phyloP scores from a whole-genome alignment of 1,284 basidiomycete genomes.

The Athelia psychrophila region DNA sequence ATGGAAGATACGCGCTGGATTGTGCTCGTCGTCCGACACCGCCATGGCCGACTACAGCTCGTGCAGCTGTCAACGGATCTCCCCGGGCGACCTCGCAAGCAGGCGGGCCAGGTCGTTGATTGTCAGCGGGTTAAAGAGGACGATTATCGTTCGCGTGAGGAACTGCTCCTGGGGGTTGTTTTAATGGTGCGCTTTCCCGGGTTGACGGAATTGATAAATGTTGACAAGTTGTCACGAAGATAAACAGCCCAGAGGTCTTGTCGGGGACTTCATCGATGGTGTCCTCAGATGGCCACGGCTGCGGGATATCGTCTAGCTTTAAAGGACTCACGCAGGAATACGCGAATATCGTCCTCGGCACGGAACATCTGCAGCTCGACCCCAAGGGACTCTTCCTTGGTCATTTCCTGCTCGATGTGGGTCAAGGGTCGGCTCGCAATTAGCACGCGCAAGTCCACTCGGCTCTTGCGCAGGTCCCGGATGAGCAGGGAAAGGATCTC shows the following conservation, averaged over 20 bases:
- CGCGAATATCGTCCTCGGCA: constrained; percentile 16
- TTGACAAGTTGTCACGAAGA: constrained; percentile 24
- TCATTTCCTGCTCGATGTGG: constrained; percentile 10
- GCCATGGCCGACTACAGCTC: constrained; percentile 15
- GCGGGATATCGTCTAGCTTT: constrained; percentile 5
- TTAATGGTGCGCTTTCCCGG: constrained; percentile 3
- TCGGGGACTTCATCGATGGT: constrained; percentile 16
- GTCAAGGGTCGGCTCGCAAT: constrained; percentile 19
- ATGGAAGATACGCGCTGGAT: constrained; percentile 16
- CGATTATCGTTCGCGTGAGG: constrained; percentile 13
- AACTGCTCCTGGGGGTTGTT: constrained; percentile 10
- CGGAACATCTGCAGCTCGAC: constrained; percentile 14
- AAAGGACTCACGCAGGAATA: constrained; percentile 17
- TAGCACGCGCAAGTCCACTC: constrained; percentile 9
- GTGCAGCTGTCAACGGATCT: constrained; percentile 8
- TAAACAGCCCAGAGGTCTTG: constrained; percentile 22
- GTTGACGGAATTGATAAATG: constrained; percentile 22
- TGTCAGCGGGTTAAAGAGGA: constrained; percentile 14
- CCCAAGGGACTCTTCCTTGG: neutral
- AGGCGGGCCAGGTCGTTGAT: constrained; percentile 12
- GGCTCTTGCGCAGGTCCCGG: constrained; percentile 12
- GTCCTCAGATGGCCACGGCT: constrained; percentile 16
- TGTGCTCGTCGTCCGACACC: constrained; percentile 8
- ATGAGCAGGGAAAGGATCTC: constrained; percentile 1
- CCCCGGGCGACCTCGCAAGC: constrained; percentile 10